phyloP scores from a whole-genome alignment of 139 green algal species.

The Yamagishiella unicocca region DNA sequence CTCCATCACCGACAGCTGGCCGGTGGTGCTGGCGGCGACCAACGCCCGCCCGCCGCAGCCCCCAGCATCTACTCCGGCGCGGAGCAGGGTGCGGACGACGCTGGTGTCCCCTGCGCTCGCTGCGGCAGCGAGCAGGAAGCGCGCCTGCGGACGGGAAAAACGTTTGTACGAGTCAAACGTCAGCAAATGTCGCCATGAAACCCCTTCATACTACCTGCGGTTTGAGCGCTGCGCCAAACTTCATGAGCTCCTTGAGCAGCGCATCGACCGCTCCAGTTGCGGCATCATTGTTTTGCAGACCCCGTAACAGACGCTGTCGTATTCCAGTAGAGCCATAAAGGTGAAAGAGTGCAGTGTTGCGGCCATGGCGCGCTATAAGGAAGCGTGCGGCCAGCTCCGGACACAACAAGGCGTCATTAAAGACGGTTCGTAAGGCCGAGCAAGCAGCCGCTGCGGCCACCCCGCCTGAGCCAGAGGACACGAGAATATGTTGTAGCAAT shows the following conservation, averaged over 20 bases:
- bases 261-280: background rate
- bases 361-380: background rate
- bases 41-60: conserved; percentile 31
- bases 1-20: background rate
- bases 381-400: conserved; percentile 22
- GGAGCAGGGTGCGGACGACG: conserved; percentile 7
- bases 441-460: background rate
- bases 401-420: background rate
- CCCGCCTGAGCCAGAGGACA: background rate
- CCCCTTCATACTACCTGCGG: background rate
- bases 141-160: background rate
- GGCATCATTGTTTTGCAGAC: background rate
- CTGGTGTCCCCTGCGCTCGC: background rate
- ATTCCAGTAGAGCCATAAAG: background rate
- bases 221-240: background rate
- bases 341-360: background rate
- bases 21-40: background rate
- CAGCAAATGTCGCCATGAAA: no score
- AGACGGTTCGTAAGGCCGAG: background rate
- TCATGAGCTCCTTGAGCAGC: background rate
- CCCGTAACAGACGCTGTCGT: background rate
- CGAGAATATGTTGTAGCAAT: background rate
- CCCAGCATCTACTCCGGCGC: background rate
- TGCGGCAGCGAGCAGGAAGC: conserved; percentile 27
- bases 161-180: no score